Evolutionary conservation across 208 protist genomes (phyloP).

Genomic region (Leishmania tropica): DNA sequence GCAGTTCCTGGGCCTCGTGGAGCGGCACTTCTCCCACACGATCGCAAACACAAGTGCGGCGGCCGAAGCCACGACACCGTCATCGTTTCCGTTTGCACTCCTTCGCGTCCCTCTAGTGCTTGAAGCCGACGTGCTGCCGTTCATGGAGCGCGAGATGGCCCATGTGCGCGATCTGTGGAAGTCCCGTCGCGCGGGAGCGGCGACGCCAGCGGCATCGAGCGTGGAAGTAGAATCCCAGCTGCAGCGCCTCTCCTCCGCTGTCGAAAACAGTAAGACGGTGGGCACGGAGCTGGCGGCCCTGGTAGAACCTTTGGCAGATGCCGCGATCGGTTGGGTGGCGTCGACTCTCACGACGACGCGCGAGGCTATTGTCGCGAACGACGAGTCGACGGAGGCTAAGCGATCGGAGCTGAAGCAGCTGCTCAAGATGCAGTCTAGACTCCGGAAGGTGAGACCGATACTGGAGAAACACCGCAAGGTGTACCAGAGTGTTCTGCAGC

Average conservation of each 20-base stretch:
- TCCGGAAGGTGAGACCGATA: conserved; percentile 24
- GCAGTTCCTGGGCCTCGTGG: conserved; percentile 17
- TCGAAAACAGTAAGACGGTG: background rate
- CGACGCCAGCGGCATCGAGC: background rate
- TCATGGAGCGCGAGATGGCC: conserved; percentile 16
- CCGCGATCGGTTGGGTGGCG: conserved; percentile 12
- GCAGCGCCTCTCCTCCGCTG: background rate
- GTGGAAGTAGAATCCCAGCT: conserved; percentile 15
- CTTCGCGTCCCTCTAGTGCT: conserved; percentile 22
- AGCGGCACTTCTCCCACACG: conserved; percentile 34
- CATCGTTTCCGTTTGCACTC: background rate
- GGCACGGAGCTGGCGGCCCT: conserved; percentile 6
- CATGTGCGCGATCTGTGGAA: conserved; percentile 15
- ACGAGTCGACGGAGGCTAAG: conserved; percentile 63
- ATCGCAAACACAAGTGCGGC: background rate
- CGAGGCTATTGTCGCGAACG: conserved; percentile 45
- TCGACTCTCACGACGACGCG: conserved; percentile 15
- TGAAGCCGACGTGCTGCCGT: conserved; percentile 16
- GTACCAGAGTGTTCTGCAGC: conserved; percentile 11
- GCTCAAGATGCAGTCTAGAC: conserved; percentile 31
- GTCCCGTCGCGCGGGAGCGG: background rate
- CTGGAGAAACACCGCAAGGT: conserved; percentile 14
- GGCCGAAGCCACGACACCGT: background rate
- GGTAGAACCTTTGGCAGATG: conserved; percentile 29
- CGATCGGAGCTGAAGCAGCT: conserved; percentile 56